Percentiles rank a stretch among this genome's conserved stretches.
Evolutionary conservation across 345 rosid genomes (phyloP).

Genomic region (Anacardium occidentale): DNA sequence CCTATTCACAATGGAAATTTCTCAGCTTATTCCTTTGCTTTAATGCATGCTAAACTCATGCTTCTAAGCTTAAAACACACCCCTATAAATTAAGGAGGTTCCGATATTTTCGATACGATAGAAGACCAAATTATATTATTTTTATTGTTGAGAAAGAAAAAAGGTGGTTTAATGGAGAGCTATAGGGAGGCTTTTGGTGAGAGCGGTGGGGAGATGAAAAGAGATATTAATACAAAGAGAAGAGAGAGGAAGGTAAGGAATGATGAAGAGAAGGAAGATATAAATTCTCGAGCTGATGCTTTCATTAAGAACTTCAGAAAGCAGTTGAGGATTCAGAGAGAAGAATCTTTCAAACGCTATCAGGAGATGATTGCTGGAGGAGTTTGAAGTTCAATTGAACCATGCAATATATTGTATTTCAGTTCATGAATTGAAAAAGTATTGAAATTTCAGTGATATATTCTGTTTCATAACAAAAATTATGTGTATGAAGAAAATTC

Average conservation of each 20-base stretch:
- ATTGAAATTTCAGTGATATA: too few relatives aligned
- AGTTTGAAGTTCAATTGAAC: not conserved
- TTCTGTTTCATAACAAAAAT: not conserved
- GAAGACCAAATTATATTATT: too few relatives aligned
- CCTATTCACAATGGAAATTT: not conserved
- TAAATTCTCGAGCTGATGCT: conserved; percentile 28
- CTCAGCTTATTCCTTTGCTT: conserved; percentile 15
- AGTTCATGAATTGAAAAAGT: too few relatives aligned
- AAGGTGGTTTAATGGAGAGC: conserved; percentile 1
- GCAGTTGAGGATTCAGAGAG: conserved; percentile 33
- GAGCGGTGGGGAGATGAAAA: not conserved
- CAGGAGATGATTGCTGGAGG: conserved; percentile 31
- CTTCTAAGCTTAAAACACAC: not conserved
- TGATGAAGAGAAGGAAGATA: too few relatives aligned
- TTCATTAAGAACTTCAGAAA: conserved; percentile 37
- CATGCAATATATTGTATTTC: not conserved
- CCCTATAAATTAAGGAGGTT: conserved; percentile 9
- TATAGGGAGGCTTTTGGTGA: not conserved
- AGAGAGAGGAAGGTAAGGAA: not conserved
- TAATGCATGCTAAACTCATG: conserved; percentile 14
- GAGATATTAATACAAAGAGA: not conserved
- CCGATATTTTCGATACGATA: not conserved
- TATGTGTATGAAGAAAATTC: too few relatives aligned
- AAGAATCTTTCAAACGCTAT: conserved; percentile 30
- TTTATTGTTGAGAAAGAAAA: not conserved